Conservation (phyloP, 176 grass and related monocot species). For the Dactylis glomerata region DNA sequence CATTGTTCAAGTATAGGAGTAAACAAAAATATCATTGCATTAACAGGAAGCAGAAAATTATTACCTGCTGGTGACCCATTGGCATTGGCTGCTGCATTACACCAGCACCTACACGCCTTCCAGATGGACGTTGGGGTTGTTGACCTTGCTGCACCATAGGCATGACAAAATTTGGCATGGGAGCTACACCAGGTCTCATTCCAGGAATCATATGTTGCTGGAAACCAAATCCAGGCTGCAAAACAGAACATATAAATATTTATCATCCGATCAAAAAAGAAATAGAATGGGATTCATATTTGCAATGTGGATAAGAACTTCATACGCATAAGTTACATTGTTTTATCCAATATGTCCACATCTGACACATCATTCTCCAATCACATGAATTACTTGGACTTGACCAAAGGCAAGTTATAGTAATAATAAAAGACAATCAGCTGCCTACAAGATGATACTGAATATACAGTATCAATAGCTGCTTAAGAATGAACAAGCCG, state of each 20-base stretch:
- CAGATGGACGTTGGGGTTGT: constrained; percentile 45
- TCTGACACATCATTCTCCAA: neutral
- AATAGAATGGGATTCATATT: neutral
- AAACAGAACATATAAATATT: neutral
- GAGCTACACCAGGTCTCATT: constrained; percentile 64
- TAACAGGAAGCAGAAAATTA: neutral
- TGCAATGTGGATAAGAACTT: neutral
- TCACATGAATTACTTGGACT: neutral
- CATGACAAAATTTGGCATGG: constrained; percentile 63
- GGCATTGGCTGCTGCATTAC: constrained; percentile 57
- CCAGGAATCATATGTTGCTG: constrained; percentile 71
- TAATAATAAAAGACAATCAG: neutral
- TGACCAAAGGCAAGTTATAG: neutral
- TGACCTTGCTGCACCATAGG: constrained; percentile 72
- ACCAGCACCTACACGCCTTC: constrained; percentile 44
- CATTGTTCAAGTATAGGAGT: neutral
- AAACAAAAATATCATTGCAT: neutral
- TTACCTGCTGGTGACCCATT: constrained; percentile 55
- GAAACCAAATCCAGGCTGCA: constrained; percentile 68
- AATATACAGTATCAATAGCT: neutral
- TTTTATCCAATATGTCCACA: neutral
- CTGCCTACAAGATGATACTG: neutral
- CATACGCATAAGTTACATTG: neutral
- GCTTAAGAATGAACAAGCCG: neutral
- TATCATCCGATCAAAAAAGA: neutral